Evolutionary conservation across 106 monocot genomes (phyloP).

Genomic region (Phalaenopsis equestris): DNA sequence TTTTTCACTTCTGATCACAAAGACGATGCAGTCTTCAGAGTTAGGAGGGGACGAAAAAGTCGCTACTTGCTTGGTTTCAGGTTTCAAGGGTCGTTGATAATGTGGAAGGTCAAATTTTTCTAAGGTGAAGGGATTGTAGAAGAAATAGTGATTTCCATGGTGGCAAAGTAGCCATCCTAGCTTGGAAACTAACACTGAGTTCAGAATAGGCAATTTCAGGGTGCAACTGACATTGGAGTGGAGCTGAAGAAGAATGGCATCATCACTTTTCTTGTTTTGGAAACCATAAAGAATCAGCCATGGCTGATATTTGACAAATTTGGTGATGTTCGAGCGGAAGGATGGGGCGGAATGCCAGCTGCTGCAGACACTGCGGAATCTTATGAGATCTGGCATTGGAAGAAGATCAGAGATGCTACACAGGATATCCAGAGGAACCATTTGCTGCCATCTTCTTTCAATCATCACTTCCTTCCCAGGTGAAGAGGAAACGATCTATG

Average conservation of each 20-base stretch:
- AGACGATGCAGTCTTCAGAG: not conserved
- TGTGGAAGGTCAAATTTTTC: not conserved
- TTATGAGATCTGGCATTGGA: not conserved
- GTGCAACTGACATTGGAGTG: not conserved
- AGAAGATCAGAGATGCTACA: not conserved
- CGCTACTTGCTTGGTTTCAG: not conserved
- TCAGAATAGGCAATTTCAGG: constrained; percentile 1
- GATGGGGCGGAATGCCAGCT: not conserved
- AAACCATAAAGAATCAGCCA: constrained; percentile 4
- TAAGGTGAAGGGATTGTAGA: constrained; percentile 5
- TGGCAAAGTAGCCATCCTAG: not conserved
- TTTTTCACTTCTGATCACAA: not conserved
- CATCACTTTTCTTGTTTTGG: not conserved
- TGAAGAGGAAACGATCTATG: too few relatives aligned
- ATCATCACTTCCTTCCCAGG: too few relatives aligned
- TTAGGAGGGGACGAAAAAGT: not conserved
- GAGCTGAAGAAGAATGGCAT: not conserved
- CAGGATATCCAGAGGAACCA: not conserved
- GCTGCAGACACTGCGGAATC: not conserved
- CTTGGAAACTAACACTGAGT: not conserved
- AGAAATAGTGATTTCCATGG: not conserved
- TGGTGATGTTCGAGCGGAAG: not conserved
- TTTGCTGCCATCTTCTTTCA: too few relatives aligned
- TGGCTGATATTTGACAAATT: not conserved
- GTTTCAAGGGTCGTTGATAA: not conserved